Base-by-base conservation (phyloP, 306 rosid genomes). In the Inga laurina region DNA sequence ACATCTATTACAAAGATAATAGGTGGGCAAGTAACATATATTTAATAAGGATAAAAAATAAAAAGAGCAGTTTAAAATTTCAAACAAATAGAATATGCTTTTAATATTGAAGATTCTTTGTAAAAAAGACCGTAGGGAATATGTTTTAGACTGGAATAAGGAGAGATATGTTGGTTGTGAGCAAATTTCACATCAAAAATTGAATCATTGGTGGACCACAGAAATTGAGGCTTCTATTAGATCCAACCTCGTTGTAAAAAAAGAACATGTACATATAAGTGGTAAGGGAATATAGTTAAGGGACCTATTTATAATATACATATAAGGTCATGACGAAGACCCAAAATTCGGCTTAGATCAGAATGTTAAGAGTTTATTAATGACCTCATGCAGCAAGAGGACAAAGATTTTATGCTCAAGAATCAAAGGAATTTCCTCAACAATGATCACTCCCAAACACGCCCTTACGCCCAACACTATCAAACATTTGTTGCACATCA, bases 331-430 rank as follows among this genome's bases (percentile, higher is more conserved):
- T 32, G 39, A 7, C 10, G 34, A 57, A 39, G 43, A 16, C 14
- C 41, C 13, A 64, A 13, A 3, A 10, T 11, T 13, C 0, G 30
- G 10, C 21, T 64, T 39, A 39, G 32, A 64, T 27, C 37, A 65
- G 4, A 32, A 11, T 1, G 39, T 43, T 15, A 81, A 82, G 67
- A 90, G 49, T 22, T 95, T 97, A 85, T 83, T 68, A 4, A 91
- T 77, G 24, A 79, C 76, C 82, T 95, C 90, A 12, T 79, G 70
- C 48, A 95, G 10, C 73, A 93, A 81, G 27, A n/a, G 78, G 57
- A 92, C 88, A 9, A 95, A 74, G 54, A 95, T 86, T 57, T 73
- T 80, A 24, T 77, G 84, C 85, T 88, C 95, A 27, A 92, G 83
- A 12, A 74, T 64, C 71, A 74, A 12, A 91, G 92, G 85, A 22